Conservation (phyloP, 2,329 filamentous ascomycete species). For the Fusarium liriodendri region DNA sequence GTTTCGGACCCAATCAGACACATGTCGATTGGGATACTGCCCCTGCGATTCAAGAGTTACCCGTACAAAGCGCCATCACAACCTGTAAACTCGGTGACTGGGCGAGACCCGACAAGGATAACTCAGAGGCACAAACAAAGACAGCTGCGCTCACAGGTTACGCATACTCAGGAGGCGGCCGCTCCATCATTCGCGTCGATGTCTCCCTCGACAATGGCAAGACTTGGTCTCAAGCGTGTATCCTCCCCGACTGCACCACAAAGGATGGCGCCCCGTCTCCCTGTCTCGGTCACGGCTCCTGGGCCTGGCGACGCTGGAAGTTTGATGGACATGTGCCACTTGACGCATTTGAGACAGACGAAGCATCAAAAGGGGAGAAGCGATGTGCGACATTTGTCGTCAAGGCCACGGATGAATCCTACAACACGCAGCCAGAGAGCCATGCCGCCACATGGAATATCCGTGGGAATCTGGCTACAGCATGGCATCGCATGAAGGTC, state of each 20-base stretch:
- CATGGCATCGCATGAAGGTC: conserved; percentile 69
- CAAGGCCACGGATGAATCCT: conserved; percentile 74
- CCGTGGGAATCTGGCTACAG: conserved; percentile 73
- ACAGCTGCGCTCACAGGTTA: conserved; percentile 66
- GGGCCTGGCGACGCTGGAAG: conserved; percentile 75
- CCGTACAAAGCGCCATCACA: conserved; percentile 75
- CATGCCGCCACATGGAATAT: conserved; percentile 72
- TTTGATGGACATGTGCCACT: conserved; percentile 61
- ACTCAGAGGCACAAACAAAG: conserved; percentile 13
- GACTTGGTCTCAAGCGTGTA: conserved; percentile 72
- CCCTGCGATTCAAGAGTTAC: conserved; percentile 74
- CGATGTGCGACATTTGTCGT: conserved; percentile 66
- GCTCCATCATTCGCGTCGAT: conserved; percentile 75
- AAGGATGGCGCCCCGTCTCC: conserved; percentile 42
- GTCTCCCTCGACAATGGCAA: conserved; percentile 71
- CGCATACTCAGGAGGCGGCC: conserved; percentile 75
- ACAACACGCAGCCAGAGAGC: conserved; percentile 74
- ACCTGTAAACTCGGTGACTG: conserved; percentile 56
- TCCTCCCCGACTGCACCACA: conserved; percentile 61
- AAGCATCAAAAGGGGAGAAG: conserved; percentile 20
- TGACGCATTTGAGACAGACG: conserved; percentile 37
- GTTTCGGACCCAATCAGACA: conserved; percentile 72
- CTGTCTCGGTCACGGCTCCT: conserved; percentile 60
- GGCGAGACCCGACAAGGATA: conserved; percentile 11
- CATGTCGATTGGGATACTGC: conserved; percentile 72